Evolutionary conservation across 768 basidiomycete genomes (phyloP), one percentile per base, ranked within the genome.

Genomic region (Grammothele lineata): DNA sequence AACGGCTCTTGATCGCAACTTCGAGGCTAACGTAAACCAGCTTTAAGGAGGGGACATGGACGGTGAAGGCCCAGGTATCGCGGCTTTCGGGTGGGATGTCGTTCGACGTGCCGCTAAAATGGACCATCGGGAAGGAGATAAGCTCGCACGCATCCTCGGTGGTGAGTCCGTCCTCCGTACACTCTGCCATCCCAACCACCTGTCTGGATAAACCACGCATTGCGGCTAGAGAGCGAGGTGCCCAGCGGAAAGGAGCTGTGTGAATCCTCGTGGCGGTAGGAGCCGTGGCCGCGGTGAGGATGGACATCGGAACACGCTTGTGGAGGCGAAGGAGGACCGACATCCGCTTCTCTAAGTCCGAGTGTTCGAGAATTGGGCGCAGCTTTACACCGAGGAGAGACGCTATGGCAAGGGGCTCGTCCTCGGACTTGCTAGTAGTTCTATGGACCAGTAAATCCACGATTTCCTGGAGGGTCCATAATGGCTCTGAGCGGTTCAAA

Each of bases 321-420:
- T n/a, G n/a, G n/a, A n/a, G n/a, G n/a, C n/a, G 19, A n/a, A 50
- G 43, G 15, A 50, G 26, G 14, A 23, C 24, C 34, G 3, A 19
- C 49, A 50, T 50, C 12, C 49, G 43, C 34, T 44, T 34, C 19
- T 33, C 30, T 9, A 10, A 2, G 11, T 22, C n/a, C 7, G 12
- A 6, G 17, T 25, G 15, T 19, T 32, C 17, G 19, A 35, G 22
- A 18, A 50, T 26, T 4, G 14, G 23, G 22, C 12, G 19, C 8
- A 43, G 15, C 11, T 39, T 24, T 2, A 50, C 38, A 24, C 38
- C 37, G 15, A 50, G 30, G 37, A 50, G 22, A 19, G 37, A 36
- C 1, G 49, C 22, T 17, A 50, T 50, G 2, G 49, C 49, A 26
- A 50, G 27, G 4, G 49, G 34, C 33, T 50, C 49, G 24, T 50